Percentiles rank a stretch among this genome's conserved stretches.
These are phyloP conservation scores for Cavenderia fasciculata DNA, from an alignment of 78 protist species.

Conservation along the genomic window DNA sequence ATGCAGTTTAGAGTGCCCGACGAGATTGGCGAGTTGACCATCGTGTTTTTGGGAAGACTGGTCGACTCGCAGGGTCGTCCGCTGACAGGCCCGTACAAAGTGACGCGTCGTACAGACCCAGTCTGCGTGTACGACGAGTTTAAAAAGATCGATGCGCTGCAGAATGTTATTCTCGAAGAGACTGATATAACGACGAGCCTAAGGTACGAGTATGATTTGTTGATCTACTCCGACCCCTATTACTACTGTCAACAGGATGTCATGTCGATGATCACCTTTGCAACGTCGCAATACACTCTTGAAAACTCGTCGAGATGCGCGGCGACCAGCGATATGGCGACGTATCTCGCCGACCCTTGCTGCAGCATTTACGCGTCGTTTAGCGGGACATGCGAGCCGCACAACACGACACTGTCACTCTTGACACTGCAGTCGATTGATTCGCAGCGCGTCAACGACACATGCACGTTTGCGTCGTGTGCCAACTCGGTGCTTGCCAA, in stretches of 20 bases:
- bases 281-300: too few species aligned
- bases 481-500: background rate
- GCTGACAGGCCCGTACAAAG: background rate
- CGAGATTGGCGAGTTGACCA: background rate
- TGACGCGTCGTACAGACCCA: background rate
- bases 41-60: background rate
- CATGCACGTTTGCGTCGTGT: constrained; percentile 27
- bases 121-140: background rate
- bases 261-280: background rate
- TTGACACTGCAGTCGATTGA: background rate
- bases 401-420: background rate
- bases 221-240: background rate
- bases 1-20: background rate
- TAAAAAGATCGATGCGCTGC: background rate
- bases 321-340: too few species aligned
- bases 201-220: constrained; percentile 32
- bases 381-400: background rate
- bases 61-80: background rate
- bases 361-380: constrained; percentile 25
- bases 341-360: constrained; percentile 26
- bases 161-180: background rate
- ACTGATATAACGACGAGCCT: background rate
- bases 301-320: too few species aligned
- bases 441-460: background rate
- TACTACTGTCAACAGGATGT: constrained; percentile 24